Conservation (phyloP, 306 rosid species). For the Quercus wislizeni region DNA sequence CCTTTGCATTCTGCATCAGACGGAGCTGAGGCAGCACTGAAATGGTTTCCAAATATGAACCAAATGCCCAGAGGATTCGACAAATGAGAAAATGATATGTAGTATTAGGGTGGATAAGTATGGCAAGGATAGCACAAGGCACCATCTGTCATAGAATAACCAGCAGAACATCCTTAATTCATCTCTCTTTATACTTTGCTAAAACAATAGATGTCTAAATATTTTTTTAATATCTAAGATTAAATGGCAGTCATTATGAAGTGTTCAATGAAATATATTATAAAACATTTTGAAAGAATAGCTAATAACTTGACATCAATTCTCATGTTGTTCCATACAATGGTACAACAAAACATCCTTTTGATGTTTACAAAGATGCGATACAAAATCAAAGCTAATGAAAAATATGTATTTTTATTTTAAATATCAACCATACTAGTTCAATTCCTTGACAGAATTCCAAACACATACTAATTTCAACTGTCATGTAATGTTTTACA, state of each 20-base stretch:
- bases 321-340: background rate
- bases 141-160: constrained; percentile 39
- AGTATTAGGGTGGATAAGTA: constrained; percentile 29
- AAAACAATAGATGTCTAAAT: background rate
- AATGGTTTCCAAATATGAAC: constrained; percentile 60
- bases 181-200: background rate
- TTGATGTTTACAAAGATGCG: background rate
- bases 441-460: no score
- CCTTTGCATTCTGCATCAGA: constrained; percentile 79
- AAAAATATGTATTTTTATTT: no score
- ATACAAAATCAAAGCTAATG: background rate
- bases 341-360: background rate
- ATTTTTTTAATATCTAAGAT: background rate
- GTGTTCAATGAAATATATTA: no score
- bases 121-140: constrained; percentile 30
- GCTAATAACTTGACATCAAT: no score
- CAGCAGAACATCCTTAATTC: background rate
- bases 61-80: constrained; percentile 56
- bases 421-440: no score
- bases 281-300: no score
- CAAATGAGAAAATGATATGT: background rate
- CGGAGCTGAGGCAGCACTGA: constrained; percentile 79
- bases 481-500: no score
- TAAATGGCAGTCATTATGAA: background rate
- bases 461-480: no score